Base-by-base conservation (phyloP, 2,329 filamentous ascomycete species). In the Diplodia corticola region DNA sequence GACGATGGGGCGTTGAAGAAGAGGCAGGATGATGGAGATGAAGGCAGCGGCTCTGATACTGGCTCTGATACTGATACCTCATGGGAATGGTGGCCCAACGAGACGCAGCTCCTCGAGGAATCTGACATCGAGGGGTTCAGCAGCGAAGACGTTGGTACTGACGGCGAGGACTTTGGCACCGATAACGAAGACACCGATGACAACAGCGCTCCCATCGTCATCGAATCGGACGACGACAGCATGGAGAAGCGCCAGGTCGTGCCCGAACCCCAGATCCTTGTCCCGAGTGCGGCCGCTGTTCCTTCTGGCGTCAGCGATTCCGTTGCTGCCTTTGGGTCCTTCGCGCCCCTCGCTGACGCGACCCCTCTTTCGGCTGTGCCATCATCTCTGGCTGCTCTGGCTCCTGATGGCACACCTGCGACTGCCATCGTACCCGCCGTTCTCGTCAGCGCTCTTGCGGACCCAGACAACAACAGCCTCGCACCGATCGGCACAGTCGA, bases 321-420 rank as follows among this genome's bases (percentile, higher is more conserved):
- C 2, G 49, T 24, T 15, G 51, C 63, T 15, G 13, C 35, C 13
- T 28, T 51, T 33, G 63, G 63, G 4, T 44, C 40, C 15, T 55
- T 64, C 30, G 30, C 24, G 7, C 50, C 49, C 5, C 50, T 55
- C 5, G 49, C 26, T 13, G 50, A 50, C 6, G 20, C 37, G 10
- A 64, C 63, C 2, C 63, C 63, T 37, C 50, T 64, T 22, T 26
- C n/a, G 10, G 63, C 10, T 28, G 50, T 64, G 1, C 63, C 63
- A 7, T 24, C 24, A 33, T 64, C 63, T 13, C 35, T 64, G 7
- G 63, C 63, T 9, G 63, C 63, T 12, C 17, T 64, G 50, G 48
- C 35, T 5, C 44, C 37, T 13, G 13, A 20, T 26, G 63, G 63
- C 24, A 12, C 5, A 7, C 24, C 48, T 3, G 63, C 63, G 13